Evolutionary conservation across 768 basidiomycete species (phyloP), one percentile per base, ranked within the genome.

Genomic region (Mycena rebaudengoi): DNA sequence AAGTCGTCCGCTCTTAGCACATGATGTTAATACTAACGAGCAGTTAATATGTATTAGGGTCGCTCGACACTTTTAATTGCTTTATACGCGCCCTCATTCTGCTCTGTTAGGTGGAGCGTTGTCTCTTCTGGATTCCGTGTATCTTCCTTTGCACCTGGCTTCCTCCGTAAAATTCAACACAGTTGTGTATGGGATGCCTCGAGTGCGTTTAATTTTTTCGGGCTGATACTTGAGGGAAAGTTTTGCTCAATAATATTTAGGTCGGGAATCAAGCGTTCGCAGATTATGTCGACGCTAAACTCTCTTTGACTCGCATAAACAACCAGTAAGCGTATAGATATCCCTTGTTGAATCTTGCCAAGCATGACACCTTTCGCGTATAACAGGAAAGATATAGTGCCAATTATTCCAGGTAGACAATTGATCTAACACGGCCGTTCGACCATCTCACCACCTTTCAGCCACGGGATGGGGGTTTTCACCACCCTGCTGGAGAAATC

Each of bases 241-340:
- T n/a, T n/a, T n/a, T n/a, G n/a, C n/a, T n/a, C n/a, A n/a, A n/a
- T n/a, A n/a, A n/a, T n/a, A n/a, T n/a, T n/a, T n/a, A 83, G 78
- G 80, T 83, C 53, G 85, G 87, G 0, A 86, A 88, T 71, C 80
- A 80, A 61, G 85, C 75, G 8, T 88, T 87, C 62, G 86, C 85
- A 2, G 61, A 85, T 71, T 85, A 85, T 67, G 80, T 86, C 44
- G 82, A 86, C 59, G 76, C 80, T 5, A 70, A 81, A 50, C 18
- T 75, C 26, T 59, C 71, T 11, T 60, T 85, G 53, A 82, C 78
- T 0, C 85, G 81, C 59, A 78, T 88, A 68, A 85, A 82, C 70
- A 86, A 88, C 72, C 60, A 72, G 77, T 75, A 51, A 18, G 73
- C 49, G 12, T 29, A 28, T 30, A 7, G n/a, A 29, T 7, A 29